Conservation (phyloP, 306 rosid species). For the Malus orientalis region DNA sequence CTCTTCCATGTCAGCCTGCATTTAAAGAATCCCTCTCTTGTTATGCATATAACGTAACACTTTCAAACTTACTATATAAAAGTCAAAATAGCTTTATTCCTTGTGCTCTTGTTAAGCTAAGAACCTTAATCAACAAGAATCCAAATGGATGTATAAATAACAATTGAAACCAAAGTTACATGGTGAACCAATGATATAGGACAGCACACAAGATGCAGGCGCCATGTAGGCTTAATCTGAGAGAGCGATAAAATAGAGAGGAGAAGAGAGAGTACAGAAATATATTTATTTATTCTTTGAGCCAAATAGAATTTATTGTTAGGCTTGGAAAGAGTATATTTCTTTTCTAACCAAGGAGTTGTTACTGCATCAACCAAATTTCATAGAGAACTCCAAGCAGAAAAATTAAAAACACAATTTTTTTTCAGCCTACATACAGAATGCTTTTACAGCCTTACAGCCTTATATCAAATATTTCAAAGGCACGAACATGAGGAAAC, state of each 20-base stretch:
- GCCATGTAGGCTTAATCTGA: too few species aligned
- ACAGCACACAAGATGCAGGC: neutral
- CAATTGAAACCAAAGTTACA: neutral
- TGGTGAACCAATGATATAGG: neutral
- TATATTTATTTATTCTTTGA: neutral
- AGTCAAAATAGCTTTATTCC: neutral
- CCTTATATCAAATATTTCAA: neutral
- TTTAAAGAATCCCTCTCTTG: neutral
- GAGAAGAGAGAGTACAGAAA: neutral
- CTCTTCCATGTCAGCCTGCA: slow-evolving; percentile 65
- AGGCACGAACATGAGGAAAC: neutral
- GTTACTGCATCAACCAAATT: neutral
- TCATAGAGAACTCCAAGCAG: neutral
- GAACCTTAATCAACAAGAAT: neutral
- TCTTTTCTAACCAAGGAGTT: neutral
- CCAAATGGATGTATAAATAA: neutral
- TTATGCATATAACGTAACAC: neutral
- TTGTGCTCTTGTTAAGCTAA: neutral
- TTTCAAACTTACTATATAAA: neutral
- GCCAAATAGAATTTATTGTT: neutral
- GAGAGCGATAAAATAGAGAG: neutral
- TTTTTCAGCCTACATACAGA: neutral
- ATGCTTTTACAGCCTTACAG: neutral
- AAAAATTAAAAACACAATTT: neutral
- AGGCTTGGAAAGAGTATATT: neutral